Evolutionary conservation across 768 basidiomycete genomes (phyloP), one percentile per base, ranked within the genome.

Genomic region (Clavaria fumosa): DNA sequence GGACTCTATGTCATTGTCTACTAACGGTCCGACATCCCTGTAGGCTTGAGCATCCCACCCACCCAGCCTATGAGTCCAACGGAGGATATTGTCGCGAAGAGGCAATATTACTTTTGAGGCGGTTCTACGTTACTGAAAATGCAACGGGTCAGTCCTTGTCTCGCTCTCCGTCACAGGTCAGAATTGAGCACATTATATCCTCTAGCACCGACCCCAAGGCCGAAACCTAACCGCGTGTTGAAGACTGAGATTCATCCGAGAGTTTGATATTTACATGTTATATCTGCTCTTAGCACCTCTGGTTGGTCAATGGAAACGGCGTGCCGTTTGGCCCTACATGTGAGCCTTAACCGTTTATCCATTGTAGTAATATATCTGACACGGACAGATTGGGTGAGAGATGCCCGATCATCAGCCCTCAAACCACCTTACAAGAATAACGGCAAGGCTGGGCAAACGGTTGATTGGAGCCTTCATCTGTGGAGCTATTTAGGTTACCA

Each of bases 111-210:
- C 66, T 86, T 22, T 55, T 90, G 10, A 75, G 88, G 4, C 70
- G 79, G 22, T 90, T 91, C 59, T 93, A 90, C 59, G 70, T 96
- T 50, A 90, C 86, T 0, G 89, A 95, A 53, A 97, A 99, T 54
- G 64, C 66, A 5, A 88, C 91, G 49, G 93, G 93, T 90, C 23
- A 40, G 27, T 32, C 7, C 7, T 22, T 17, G 24, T 22, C 7
- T 43, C 33, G 23, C 23, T 19, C 11, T 35, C 30, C 9, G 20
- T 37, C 38, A 20, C 22, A n/a, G 21, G 12, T 31, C 42, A 22
- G 38, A 30, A 35, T 45, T 50, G 31, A 46, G 43, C 19, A 37
- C 30, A 31, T 34, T 39, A 17, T 34, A 42, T 33, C 45, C n/a
- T n/a, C n/a, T n/a, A 97, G 93, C 93, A 2, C 93, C 93, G 2